Percentiles rank a stretch among this genome's conserved stretches.
Evolutionary conservation across 345 rosid species (phyloP).

Genomic region (Corchorus olitorius): DNA sequence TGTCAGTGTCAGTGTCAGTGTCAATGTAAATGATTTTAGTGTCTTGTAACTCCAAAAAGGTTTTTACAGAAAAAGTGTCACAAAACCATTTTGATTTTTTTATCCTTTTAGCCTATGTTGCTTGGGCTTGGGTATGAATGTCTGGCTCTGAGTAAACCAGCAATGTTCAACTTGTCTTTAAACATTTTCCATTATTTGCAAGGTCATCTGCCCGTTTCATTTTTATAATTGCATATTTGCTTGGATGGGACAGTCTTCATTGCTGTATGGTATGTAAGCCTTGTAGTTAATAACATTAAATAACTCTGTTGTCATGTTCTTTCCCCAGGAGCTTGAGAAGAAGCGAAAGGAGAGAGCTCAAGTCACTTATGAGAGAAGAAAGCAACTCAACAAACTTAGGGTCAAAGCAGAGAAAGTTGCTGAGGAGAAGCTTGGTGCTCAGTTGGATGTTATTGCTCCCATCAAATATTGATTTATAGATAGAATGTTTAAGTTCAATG

Average conservation of each 20-base stretch:
- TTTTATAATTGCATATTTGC: neutral
- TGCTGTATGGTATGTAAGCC: neutral
- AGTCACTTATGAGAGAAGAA: conserved; percentile 57
- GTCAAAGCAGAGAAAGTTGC: conserved; percentile 65
- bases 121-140: neutral
- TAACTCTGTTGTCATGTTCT: neutral
- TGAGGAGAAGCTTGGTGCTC: conserved; percentile 70
- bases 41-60: neutral
- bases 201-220: neutral
- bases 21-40: neutral
- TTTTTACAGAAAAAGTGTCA: neutral
- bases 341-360: conserved; percentile 67
- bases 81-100: neutral
- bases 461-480: conserved; percentile 43
- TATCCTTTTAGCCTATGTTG: neutral
- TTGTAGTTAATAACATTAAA: neutral
- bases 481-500: neutral
- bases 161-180: neutral
- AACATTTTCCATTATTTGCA: neutral
- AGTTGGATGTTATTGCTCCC: conserved; percentile 48
- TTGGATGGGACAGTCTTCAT: neutral
- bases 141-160: neutral
- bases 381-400: conserved; percentile 60
- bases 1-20: no score
- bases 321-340: conserved; percentile 59